phyloP scores from a whole-genome alignment of 768 basidiomycete genomes.

The Collybia sordida region DNA sequence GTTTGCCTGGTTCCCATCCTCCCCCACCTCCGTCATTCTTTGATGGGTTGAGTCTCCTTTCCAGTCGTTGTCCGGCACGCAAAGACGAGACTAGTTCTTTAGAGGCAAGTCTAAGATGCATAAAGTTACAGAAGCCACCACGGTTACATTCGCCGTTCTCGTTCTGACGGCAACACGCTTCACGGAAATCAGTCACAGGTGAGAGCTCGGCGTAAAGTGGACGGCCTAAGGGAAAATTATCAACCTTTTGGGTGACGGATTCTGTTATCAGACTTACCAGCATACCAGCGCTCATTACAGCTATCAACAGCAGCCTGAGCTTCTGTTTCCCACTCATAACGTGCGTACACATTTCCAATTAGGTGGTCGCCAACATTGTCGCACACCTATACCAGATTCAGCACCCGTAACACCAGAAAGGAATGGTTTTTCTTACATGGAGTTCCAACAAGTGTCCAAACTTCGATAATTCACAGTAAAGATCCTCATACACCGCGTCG shows the following conservation, averaged over 20 bases:
- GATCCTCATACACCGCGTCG: slow-evolving; percentile 92
- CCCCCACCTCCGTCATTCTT: slow-evolving; percentile 66
- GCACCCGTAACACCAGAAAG: slow-evolving; percentile 1
- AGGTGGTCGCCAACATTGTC: slow-evolving; percentile 99
- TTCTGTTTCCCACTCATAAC: slow-evolving; percentile 99
- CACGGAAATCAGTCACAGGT: slow-evolving; percentile 97
- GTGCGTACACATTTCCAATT: slow-evolving; percentile 96
- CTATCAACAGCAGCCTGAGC: slow-evolving; percentile 91
- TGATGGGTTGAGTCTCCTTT: slow-evolving; percentile 71
- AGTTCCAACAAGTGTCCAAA: slow-evolving; percentile 95
- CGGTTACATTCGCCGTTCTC: slow-evolving; percentile 98
- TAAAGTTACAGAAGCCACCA: slow-evolving; percentile 98
- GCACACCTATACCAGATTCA: slow-evolving; percentile 61
- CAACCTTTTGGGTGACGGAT: slow-evolving; percentile 1
- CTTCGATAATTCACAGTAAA: slow-evolving; percentile 92
- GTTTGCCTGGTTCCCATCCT: slow-evolving; percentile 81
- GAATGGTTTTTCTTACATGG: slow-evolving; percentile 58
- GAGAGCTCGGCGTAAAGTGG: slow-evolving; percentile 97
- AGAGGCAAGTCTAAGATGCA: slow-evolving; percentile 91
- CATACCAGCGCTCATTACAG: slow-evolving; percentile 97
- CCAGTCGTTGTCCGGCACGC: slow-evolving; percentile 79
- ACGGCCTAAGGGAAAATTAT: slow-evolving; percentile 53
- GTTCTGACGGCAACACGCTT: slow-evolving; percentile 98
- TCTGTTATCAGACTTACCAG: slow-evolving; percentile 54
- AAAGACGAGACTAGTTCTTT: slow-evolving; percentile 79